A percentile compares a stretch with the other conserved stretches of the same genome.
phyloP scores from a whole-genome alignment of 2,329 filamentous ascomycete species.

The Aspergillus candidus region DNA sequence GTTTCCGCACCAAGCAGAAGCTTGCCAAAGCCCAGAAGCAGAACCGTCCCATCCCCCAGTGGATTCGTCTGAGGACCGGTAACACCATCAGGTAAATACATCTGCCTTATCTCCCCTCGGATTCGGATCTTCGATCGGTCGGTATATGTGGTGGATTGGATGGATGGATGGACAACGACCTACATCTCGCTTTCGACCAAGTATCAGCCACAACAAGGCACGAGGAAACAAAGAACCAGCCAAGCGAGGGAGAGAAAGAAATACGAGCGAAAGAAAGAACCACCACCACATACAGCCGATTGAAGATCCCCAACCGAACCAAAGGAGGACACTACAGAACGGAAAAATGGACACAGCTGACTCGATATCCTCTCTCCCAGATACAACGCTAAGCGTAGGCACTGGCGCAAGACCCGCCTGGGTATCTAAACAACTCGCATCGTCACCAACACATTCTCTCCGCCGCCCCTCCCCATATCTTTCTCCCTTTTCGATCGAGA shows the following conservation, averaged over 20 bases:
- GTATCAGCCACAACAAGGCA: not conserved
- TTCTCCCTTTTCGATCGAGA: conserved; percentile 42
- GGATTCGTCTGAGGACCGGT: conserved; percentile 95
- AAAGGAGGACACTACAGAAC: not conserved
- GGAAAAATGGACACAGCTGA: conserved; percentile 7
- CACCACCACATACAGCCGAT: not conserved
- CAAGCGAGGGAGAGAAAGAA: not conserved
- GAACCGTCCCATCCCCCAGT: conserved; percentile 99
- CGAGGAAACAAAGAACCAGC: not conserved
- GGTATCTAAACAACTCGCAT: conserved; percentile 67
- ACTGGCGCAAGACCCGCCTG: conserved; percentile 99
- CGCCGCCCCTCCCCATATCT: not conserved
- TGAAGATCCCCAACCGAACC: not conserved
- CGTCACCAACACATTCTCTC: conserved; percentile 7
- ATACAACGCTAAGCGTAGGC: conserved; percentile 99
- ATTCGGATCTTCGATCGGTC: conserved; percentile 3
- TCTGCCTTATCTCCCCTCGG: conserved; percentile 5
- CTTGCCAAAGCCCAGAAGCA: conserved; percentile 99
- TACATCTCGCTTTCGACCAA: too few relatives aligned
- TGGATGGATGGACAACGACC: too few relatives aligned
- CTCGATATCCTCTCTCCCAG: conserved; percentile 45
- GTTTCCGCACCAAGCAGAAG: conserved; percentile 99
- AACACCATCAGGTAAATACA: conserved; percentile 96
- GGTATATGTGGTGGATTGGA: not conserved
- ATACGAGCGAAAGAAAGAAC: not conserved